Evolutionary conservation across 805 yeast species (phyloP), one percentile per base, ranked within the genome.

Genomic region (Hanseniaspora taiwanica): DNA sequence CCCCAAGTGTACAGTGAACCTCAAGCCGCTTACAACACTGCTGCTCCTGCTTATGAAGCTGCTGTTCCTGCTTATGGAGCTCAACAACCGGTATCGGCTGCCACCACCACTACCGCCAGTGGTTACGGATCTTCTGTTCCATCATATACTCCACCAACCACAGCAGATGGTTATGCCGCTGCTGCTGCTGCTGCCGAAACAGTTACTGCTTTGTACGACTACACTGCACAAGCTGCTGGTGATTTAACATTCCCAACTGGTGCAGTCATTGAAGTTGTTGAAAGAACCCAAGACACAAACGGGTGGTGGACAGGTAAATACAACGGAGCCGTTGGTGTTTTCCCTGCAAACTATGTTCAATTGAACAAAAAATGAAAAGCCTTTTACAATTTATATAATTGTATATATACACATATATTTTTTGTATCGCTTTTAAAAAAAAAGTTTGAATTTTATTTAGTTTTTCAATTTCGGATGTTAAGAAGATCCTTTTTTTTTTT

Each of bases 231-330:
- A 60, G 91, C 96, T 0, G 82, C 72, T 24, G 97, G 97, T 18
- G 98, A 91, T 56, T 68, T 91, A 54, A 62, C 81, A 16, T 84
- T 91, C 65, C 70, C 77, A 25, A 94, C 94, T 0, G 98, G 97
- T 18, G 81, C 87, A 17, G 71, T 76, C 23, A 87, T 91, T 48
- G 82, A 83, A 50, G 69, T 91, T 44, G 74, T 86, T 3, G 82
- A 85, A 55, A 78, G 84, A 53, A 81, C 94, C 1, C 68, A 74
- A 0, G 95, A 86, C 56, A 71, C 78, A 40, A 85, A 84, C 52
- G 98, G 94, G 5, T 91, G 98, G 98, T 91, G 98, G 98, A 85
- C 96, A 0, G 98, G 98, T 12, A 63, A 69, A 31, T 64, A 72
- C 46, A 83, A 85, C 51, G 96, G 96, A 7, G 79, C 69, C 44